Percentiles rank a stretch among this genome's conserved stretches.
These are phyloP conservation scores for Termitomyces eurrhizus DNA, from an alignment of 768 basidiomycete genomes.

Conservation along the genomic window DNA sequence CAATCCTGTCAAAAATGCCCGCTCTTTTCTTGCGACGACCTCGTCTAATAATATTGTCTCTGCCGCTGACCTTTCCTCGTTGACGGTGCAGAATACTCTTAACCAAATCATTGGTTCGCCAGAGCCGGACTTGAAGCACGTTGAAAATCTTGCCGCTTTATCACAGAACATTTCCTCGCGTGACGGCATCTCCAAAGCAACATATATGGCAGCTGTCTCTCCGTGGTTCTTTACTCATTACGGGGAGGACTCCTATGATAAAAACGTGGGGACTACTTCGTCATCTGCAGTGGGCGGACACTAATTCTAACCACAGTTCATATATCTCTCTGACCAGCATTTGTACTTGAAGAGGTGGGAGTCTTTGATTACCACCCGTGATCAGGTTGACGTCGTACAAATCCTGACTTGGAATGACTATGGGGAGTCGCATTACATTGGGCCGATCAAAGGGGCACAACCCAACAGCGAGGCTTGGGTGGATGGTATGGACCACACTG, in stretches of 20 bases:
- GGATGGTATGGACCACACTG: constrained; percentile 56
- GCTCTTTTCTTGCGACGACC: constrained; percentile 19
- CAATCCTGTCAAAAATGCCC: background rate
- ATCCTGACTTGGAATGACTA: constrained; percentile 72
- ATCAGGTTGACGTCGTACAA: constrained; percentile 56
- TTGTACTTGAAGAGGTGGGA: constrained; percentile 69
- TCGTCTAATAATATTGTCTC: background rate
- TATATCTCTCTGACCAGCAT: constrained; percentile 66
- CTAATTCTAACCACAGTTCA: constrained; percentile 35
- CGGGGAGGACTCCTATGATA: constrained; percentile 59
- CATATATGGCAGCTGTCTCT: constrained; percentile 54
- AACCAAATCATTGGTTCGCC: constrained; percentile 31
- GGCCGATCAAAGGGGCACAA: constrained; percentile 69
- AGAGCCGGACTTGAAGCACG: constrained; percentile 52
- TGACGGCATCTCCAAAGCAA: constrained; percentile 24
- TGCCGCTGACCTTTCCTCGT: background rate
- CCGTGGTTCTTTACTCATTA: constrained; percentile 85
- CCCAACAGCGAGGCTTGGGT: constrained; percentile 75
- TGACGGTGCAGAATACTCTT: constrained; percentile 10
- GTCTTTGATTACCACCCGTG: constrained; percentile 50
- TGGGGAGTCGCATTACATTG: constrained; percentile 78
- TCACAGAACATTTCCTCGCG: constrained; percentile 19
- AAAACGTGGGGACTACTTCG: constrained; percentile 48
- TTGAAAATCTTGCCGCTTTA: constrained; percentile 36
- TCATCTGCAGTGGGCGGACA: background rate